Base-by-base conservation (phyloP, 2,329 filamentous ascomycete species). In the Colletotrichum godetiae region DNA sequence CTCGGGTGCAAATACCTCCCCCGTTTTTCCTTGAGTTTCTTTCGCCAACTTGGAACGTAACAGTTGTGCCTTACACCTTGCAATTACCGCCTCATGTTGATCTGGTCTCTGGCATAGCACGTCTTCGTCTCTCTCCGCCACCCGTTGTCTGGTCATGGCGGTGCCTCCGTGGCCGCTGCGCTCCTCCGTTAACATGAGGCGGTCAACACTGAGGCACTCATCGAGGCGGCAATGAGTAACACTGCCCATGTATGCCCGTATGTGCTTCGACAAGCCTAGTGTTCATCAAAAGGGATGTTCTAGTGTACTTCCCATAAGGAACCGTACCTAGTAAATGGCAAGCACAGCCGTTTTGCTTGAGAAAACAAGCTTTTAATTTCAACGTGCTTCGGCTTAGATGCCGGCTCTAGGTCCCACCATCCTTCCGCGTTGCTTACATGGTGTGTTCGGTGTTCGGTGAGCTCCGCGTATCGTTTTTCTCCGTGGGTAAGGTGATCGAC, bases 341-440 rank as follows among this genome's bases (percentile, higher is more conserved):
- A 12, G 22, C 19, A 8, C 10, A 49, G 13, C 11, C 60, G 13
- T 27, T 29, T 37, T 27, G 12, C 29, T 64, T 22, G 27, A n/a
- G 27, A 29, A 31, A 67, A 60, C 33, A 59, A 49, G 58, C 58
- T 33, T 56, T n/a, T 24, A 33, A 22, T 35, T 52, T 24, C 49
- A 29, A 49, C 33, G 46, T 53, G 63, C 62, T n/a, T 53, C 46
- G 68, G 56, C 35, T 42, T 31, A 66, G 55, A 24, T 55, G 60
- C 31, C 55, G 53, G 53, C 37, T 59, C 56, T 19, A 49, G 19
- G 19, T n/a, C 42, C 53, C 61, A 66, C 29, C 53, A 49, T 46
- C 33, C 49, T 35, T 62, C 15, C 13, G 24, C 15, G 29, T 62
- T 19, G n/a, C 22, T 19, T n/a, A 8, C 13, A 10, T n/a, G 12